A percentile compares a stretch with the other conserved stretches of the same genome.
Conservation (phyloP, 1,284 basidiomycete species). For the Puccinia sorghi region DNA sequence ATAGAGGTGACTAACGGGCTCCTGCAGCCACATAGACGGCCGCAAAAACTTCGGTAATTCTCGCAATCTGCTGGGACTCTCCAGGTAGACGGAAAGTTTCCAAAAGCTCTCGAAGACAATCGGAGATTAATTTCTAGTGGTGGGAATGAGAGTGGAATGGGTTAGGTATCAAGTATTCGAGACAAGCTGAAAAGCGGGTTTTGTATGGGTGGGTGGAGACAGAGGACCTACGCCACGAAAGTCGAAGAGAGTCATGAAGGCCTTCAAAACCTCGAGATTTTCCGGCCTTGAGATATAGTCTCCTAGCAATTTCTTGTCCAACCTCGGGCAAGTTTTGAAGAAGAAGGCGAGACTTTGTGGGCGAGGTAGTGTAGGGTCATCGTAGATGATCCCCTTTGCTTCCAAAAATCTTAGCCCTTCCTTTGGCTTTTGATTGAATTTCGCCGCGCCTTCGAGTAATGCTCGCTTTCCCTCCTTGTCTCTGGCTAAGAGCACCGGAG, state of each 20-base stretch:
- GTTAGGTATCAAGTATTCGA: neutral
- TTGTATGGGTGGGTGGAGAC: neutral
- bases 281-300: slow-evolving; percentile 91
- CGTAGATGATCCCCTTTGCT: slow-evolving; percentile 75
- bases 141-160: neutral
- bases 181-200: neutral
- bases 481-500: slow-evolving; percentile 67
- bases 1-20: slow-evolving; percentile 65
- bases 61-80: slow-evolving; percentile 87
- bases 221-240: slow-evolving; percentile 73
- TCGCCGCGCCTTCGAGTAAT: slow-evolving; percentile 77
- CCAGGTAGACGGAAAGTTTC: slow-evolving; percentile 94
- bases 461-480: slow-evolving; percentile 84
- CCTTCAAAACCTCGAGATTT: slow-evolving; percentile 78
- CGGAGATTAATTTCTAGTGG: slow-evolving; percentile 81
- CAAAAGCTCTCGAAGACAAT: slow-evolving; percentile 90
- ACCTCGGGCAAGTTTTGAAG: slow-evolving; percentile 76
- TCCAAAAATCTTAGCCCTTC: slow-evolving; percentile 84
- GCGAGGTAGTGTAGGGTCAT: slow-evolving; percentile 64
- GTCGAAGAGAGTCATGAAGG: slow-evolving; percentile 85
- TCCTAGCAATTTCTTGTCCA: slow-evolving; percentile 92
- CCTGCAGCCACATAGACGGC: slow-evolving; percentile 80
- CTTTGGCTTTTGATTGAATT: slow-evolving; percentile 96
- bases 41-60: slow-evolving; percentile 95
- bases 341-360: slow-evolving; percentile 71